These are phyloP conservation scores for Solanum stenotomum DNA, from an alignment of 257 asterid species.

Conservation along the genomic window DNA sequence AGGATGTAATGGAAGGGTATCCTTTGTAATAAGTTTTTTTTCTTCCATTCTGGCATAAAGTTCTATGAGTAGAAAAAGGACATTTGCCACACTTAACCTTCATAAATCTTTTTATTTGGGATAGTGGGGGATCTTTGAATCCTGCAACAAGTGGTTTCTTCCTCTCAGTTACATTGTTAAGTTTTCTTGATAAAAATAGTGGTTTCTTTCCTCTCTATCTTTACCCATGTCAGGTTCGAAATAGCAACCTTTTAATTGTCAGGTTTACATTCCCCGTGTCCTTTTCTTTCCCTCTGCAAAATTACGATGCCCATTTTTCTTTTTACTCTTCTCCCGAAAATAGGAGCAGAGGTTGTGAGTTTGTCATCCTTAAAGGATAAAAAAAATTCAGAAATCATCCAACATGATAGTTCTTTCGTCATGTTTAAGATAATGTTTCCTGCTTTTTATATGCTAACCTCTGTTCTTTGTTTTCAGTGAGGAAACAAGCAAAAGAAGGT, in stretches of 20 bases:
- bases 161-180: not conserved
- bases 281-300: not conserved
- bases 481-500: slow-evolving; percentile 54
- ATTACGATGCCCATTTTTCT: not conserved
- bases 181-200: not conserved
- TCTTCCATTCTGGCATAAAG: not conserved
- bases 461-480: slow-evolving; percentile 39
- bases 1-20: not conserved
- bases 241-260: not conserved
- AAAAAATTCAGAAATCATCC: not conserved
- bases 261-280: not conserved
- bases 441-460: slow-evolving; percentile 4
- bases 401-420: not conserved
- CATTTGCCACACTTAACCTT: not conserved
- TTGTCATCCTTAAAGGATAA: not conserved
- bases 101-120: not conserved
- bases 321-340: not conserved
- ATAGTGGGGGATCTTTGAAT: not conserved
- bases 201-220: not conserved
- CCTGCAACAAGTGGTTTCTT: not conserved
- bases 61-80: not conserved
- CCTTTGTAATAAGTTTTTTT: not conserved
- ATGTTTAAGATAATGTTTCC: not conserved
- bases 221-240: not conserved
- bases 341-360: not conserved